These are phyloP conservation scores for Pythium apleroticum DNA, from an alignment of 352 stramenopile species.

Conservation along the genomic window DNA sequence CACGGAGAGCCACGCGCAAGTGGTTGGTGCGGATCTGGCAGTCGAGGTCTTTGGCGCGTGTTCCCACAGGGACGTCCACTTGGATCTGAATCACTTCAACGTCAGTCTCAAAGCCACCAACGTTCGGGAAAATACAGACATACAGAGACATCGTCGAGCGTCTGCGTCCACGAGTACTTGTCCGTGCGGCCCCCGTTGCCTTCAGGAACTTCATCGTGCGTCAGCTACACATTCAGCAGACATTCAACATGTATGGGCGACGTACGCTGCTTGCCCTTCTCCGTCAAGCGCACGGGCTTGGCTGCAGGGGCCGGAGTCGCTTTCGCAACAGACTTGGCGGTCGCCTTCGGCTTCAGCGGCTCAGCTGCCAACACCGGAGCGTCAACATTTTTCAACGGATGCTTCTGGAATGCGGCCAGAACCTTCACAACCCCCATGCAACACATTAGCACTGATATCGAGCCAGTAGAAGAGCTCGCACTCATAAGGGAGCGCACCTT, in stretches of 20 bases:
- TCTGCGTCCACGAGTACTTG: slow-evolving; percentile 98
- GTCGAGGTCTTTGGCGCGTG: slow-evolving; percentile 89
- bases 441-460: neutral
- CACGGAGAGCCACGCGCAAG: slow-evolving; percentile 85
- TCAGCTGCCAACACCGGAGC: neutral
- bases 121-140: neutral
- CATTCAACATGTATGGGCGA: neutral
- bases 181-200: slow-evolving; percentile 88
- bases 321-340: slow-evolving; percentile 1
- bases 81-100: slow-evolving; percentile 46
- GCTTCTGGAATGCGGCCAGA: slow-evolving; percentile 62
- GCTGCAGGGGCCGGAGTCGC: neutral
- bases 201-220: slow-evolving; percentile 55
- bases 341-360: neutral
- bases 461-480: neutral
- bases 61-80: slow-evolving; percentile 87
- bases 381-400: slow-evolving; percentile 60
- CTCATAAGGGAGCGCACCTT: slow-evolving; percentile 29
- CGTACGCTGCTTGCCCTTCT: slow-evolving; percentile 71
- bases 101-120: slow-evolving; percentile 1
- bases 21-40: slow-evolving; percentile 88
- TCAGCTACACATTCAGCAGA: neutral
- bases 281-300: slow-evolving; percentile 36
- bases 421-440: slow-evolving; percentile 31
- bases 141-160: slow-evolving; percentile 93